These are phyloP conservation scores for Sutorius australiensis DNA, from an alignment of 768 basidiomycete species.

Conservation along the genomic window DNA sequence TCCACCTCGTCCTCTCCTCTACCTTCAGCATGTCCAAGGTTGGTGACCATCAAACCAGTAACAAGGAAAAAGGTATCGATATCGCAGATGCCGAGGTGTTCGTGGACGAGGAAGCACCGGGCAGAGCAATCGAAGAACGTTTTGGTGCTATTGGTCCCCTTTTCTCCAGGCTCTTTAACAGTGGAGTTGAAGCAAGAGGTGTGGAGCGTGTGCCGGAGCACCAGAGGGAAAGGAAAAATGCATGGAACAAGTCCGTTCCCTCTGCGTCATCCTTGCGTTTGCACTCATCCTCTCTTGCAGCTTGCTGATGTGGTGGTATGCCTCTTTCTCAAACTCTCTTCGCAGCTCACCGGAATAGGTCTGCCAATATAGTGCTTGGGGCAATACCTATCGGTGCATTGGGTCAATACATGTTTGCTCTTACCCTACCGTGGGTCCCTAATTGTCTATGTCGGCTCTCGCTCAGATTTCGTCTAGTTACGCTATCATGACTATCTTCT, in stretches of 20 bases:
- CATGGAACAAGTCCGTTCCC: constrained; percentile 41
- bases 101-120: constrained; percentile 16
- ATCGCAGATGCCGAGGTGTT: constrained; percentile 3
- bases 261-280: neutral
- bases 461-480: constrained; percentile 29
- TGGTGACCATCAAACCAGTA: neutral
- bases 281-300: constrained; percentile 20
- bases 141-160: constrained; percentile 31
- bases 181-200: constrained; percentile 53
- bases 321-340: neutral
- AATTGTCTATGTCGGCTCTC: neutral
- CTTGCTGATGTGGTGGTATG: constrained; percentile 45
- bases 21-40: constrained; percentile 5
- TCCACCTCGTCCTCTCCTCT: neutral
- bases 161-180: constrained; percentile 40
- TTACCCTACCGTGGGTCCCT: constrained; percentile 41
- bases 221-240: constrained; percentile 41
- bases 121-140: constrained; percentile 25
- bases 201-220: constrained; percentile 53
- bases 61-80: constrained; percentile 19
- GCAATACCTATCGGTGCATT: constrained; percentile 50
- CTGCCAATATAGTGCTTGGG: constrained; percentile 45
- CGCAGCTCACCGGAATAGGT: constrained; percentile 28
- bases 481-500: constrained; percentile 41
- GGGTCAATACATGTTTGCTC: constrained; percentile 44